Base-by-base conservation (phyloP, 2,329 filamentous ascomycete genomes). In the Fusarium guadeloupense region DNA sequence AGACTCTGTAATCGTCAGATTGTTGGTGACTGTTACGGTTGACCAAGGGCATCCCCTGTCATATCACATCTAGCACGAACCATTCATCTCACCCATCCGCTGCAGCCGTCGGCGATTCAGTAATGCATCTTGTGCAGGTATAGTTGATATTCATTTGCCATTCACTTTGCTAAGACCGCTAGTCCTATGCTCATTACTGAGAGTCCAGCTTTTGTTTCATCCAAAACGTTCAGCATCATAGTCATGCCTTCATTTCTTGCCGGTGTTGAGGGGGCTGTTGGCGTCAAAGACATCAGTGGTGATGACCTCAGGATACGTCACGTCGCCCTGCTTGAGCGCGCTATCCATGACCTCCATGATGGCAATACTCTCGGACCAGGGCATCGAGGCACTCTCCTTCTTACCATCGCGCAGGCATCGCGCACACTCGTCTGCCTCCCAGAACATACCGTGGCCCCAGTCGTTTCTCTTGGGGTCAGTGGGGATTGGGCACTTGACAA, bases 381-480 rank as follows among this genome's bases (percentile, higher is more conserved):
- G 86, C 75, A 95, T 78, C 12, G 83, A 83, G 41, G 84, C 82
- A 72, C 91, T 92, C 80, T 96, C 89, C 69, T 88, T 84, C 76
- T 86, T 87, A 19, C 92, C 91, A 72, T 95, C 92, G 37, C 89
- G 81, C 53, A 96, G 72, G 65, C 89, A 91, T 39, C 88, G 82
- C 23, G 89, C 91, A 63, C 86, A 89, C 79, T 92, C 91, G 73
- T 93, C 91, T 2, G 91, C 91, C 74, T 93, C 90, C 89, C 89
- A 94, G 78, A 92, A 95, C 91, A 96, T 95, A 43, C 92, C 92
- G 63, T 92, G 89, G 10, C 91, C 92, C 77, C 78, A 82, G 63
- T 71, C 65, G 21, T 77, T 71, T 26, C 80, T 76, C 63, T 76
- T 78, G 20, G 75, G 67, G 67, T 86, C 83, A 50, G 73, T 71